These are phyloP conservation scores for Helotiales sp. DNA, from an alignment of 2,329 filamentous ascomycete species.

Conservation along the genomic window DNA sequence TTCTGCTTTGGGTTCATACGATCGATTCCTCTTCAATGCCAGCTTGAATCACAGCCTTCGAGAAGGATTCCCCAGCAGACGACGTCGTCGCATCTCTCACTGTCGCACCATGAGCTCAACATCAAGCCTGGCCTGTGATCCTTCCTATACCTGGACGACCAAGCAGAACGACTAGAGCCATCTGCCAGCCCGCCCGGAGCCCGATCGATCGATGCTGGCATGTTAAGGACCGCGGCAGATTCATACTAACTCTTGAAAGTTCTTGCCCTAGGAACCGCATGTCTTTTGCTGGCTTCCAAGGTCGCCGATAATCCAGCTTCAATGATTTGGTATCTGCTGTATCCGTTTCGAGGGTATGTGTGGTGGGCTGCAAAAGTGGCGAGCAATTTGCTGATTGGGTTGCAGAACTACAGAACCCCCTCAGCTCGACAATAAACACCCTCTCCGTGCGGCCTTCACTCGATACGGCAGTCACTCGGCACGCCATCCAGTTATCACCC, in stretches of 20 bases:
- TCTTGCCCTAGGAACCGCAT: conserved; percentile 24
- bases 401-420: conserved; percentile 76
- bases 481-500: conserved; percentile 74
- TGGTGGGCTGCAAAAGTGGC: not conserved
- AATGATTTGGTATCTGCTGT: conserved; percentile 80
- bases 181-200: conserved; percentile 1
- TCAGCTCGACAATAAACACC: conserved; percentile 65
- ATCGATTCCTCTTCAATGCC: not conserved
- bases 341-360: conserved; percentile 75
- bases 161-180: conserved; percentile 1
- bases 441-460: conserved; percentile 67
- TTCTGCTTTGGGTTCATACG: not conserved
- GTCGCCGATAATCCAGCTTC: conserved; percentile 30
- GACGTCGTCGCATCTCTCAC: not conserved
- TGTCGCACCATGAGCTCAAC: conserved; percentile 15
- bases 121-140: conserved; percentile 7
- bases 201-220: conserved; percentile 16
- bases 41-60: not conserved
- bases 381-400: conserved; percentile 26
- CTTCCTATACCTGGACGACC: conserved; percentile 3
- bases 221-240: conserved; percentile 5
- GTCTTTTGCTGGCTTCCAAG: conserved; percentile 28
- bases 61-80: not conserved
- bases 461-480: conserved; percentile 74
- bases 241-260: conserved; percentile 31